A percentile compares a stretch with the other conserved stretches of the same genome.
These are phyloP conservation scores for Pneumocystis wakefieldiae DNA, from an alignment of 1,139 yeast genomes.

Conservation along the genomic window DNA sequence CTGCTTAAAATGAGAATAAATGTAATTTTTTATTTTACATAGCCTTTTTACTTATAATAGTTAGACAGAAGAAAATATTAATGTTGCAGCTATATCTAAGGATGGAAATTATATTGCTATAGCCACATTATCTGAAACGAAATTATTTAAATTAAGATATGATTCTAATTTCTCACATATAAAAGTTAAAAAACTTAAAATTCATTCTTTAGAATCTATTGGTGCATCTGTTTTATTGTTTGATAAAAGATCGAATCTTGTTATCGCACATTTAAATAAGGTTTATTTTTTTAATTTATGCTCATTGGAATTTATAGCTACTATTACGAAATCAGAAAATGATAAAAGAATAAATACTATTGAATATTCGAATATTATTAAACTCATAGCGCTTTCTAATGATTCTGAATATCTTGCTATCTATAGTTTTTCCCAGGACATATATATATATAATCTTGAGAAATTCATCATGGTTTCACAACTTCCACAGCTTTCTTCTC, in stretches of 20 bases:
- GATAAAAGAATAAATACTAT: not conserved
- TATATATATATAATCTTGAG: conserved; percentile 37
- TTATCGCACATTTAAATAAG: conserved; percentile 51
- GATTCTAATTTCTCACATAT: not conserved
- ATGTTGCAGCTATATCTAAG: conserved; percentile 43
- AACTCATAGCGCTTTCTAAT: conserved; percentile 35
- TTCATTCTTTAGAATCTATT: conserved; percentile 27
- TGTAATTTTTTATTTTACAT: conserved; percentile 6
- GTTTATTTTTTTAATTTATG: conserved; percentile 42
- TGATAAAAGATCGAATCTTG: conserved; percentile 30
- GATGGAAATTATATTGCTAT: conserved; percentile 57
- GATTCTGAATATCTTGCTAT: conserved; percentile 36
- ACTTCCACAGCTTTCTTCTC: conserved; percentile 38
- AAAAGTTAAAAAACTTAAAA: conserved; percentile 19
- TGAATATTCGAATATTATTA: conserved; percentile 29
- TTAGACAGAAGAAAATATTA: conserved; percentile 65
- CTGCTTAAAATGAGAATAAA: conserved; percentile 17
- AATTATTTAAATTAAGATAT: not conserved
- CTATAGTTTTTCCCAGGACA: conserved; percentile 49
- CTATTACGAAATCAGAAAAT: not conserved
- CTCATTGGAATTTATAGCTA: conserved; percentile 13
- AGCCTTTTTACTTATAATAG: conserved; percentile 36
- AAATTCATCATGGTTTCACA: conserved; percentile 15
- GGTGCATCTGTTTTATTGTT: conserved; percentile 44
- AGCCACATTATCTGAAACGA: conserved; percentile 30